Base-by-base conservation (phyloP, 495 filamentous ascomycete species). In the Acidiella bohemica region DNA sequence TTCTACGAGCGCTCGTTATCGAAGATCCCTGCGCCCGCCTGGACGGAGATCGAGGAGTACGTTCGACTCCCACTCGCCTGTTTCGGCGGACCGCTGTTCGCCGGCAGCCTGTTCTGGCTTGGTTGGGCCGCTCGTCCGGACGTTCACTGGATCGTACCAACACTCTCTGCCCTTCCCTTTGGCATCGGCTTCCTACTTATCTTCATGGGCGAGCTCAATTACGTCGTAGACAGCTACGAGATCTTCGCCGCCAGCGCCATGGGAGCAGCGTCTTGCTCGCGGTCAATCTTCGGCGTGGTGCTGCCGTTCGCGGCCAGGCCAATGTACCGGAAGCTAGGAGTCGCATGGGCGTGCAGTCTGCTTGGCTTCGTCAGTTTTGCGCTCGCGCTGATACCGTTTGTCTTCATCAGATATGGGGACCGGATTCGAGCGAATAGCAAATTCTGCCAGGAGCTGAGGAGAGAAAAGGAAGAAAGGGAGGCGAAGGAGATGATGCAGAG, bases 221-320 rank as follows among this genome's bases (percentile, higher is more conserved):
- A 86, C 43, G 63, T 86, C 20, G 47, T 78, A 9, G 81, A 87
- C 51, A 80, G 80, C 8, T 85, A 87, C 57, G 70, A 72, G 36
- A 71, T 78, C 37, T 84, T 75, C 54, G 76, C 81, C 1, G 81
- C 81, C 3, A 72, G 66, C 14, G 81, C 81, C 1, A 64, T 80
- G 49, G 78, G 81, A 0, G 78, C 77, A 0, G 69, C 75, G 0
- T 70, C 68, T 0, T 72, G 70, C 34, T 58, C 68, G 21, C 65
- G 81, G 1, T 72, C 67, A 24, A 60, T 80, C 11, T 65, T 79
- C 16, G 81, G 76, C 0, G 77, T 77, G 0, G 59, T 72, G 2
- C 60, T 80, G 32, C 75, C 75, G 1, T 64, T 62, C 36, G 56
- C 62, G 0, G 51, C 46, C 14, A 60, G 31, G 39, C 59, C 62